phyloP scores from a whole-genome alignment of 2,329 filamentous ascomycete species.

The Neofusicoccum kwambonambiense region DNA sequence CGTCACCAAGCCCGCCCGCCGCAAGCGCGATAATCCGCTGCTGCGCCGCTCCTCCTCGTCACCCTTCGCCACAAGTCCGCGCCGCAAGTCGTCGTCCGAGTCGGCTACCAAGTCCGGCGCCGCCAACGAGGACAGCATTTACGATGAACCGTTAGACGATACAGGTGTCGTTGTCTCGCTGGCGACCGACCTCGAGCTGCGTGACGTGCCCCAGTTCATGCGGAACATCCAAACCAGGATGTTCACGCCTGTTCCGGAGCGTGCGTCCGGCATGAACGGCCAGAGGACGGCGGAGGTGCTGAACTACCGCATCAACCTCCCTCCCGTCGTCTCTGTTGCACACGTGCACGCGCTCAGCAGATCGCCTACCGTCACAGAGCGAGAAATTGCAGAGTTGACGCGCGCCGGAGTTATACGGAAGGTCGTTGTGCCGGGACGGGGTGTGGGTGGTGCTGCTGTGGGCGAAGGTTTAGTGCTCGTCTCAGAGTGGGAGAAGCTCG shows the following conservation, averaged over 20 bases:
- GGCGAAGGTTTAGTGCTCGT: constrained; percentile 65
- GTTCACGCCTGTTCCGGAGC: constrained; percentile 63
- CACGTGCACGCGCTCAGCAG: constrained; percentile 65
- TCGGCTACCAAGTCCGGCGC: constrained; percentile 17
- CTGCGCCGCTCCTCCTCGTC: constrained; percentile 36
- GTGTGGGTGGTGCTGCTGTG: constrained; percentile 55
- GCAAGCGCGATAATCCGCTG: constrained; percentile 21
- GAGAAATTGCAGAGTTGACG: constrained; percentile 64
- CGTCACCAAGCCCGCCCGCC: constrained; percentile 19
- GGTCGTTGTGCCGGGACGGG: constrained; percentile 62
- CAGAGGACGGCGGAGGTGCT: constrained; percentile 63
- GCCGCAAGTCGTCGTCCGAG: constrained; percentile 33
- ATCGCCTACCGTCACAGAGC: constrained; percentile 64
- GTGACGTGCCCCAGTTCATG: constrained; percentile 64
- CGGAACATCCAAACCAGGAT: constrained; percentile 60
- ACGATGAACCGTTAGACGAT: constrained; percentile 57
- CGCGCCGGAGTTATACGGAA: constrained; percentile 58
- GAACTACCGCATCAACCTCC: constrained; percentile 58
- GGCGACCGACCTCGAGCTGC: constrained; percentile 55
- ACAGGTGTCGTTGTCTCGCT: constrained; percentile 57
- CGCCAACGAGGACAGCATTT: constrained; percentile 31
- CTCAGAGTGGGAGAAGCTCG: constrained; percentile 51
- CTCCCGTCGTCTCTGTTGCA: constrained; percentile 63
- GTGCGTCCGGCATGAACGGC: constrained; percentile 61
- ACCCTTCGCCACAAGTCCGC: constrained; percentile 36